Conservation (phyloP, 2,329 filamentous ascomycete species). For the Elsinoe ampelina region DNA sequence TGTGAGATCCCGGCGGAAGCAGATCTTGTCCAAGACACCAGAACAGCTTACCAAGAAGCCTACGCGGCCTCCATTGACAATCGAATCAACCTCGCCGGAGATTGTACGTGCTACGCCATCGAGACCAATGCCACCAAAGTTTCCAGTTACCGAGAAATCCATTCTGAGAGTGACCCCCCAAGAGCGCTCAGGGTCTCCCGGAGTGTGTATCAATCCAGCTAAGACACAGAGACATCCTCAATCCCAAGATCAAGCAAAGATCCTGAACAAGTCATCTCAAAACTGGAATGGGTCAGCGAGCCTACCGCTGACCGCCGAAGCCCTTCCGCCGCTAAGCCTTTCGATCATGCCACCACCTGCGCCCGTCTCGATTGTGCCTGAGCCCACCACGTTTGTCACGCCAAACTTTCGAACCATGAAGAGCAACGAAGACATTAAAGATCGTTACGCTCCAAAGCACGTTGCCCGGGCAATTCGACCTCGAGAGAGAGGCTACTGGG, state of each 20-base stretch:
- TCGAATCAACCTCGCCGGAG: neutral
- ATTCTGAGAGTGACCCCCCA: neutral
- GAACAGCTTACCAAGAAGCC: neutral
- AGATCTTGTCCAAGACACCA: too few species aligned
- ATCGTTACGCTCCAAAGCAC: slow-evolving; percentile 27
- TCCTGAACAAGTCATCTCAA: neutral
- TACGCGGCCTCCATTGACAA: neutral
- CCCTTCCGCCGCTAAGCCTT: neutral
- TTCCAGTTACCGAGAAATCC: neutral
- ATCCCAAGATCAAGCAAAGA: too few species aligned
- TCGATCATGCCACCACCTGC: neutral
- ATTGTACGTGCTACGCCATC: neutral
- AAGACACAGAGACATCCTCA: too few species aligned
- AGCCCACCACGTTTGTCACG: slow-evolving; percentile 18
- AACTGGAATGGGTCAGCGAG: neutral
- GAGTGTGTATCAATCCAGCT: too few species aligned
- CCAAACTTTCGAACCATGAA: slow-evolving; percentile 23
- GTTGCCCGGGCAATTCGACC: slow-evolving; percentile 41
- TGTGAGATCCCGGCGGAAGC: neutral
- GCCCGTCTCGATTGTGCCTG: neutral
- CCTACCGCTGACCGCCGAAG: neutral
- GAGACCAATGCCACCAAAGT: neutral
- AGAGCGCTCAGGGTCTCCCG: too few species aligned
- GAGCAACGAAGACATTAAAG: slow-evolving; percentile 21
- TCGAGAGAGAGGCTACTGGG: slow-evolving; percentile 73